These are phyloP conservation scores for Diutina pseudorugosa DNA, from an alignment of 1,139 yeast species.

Conservation along the genomic window DNA sequence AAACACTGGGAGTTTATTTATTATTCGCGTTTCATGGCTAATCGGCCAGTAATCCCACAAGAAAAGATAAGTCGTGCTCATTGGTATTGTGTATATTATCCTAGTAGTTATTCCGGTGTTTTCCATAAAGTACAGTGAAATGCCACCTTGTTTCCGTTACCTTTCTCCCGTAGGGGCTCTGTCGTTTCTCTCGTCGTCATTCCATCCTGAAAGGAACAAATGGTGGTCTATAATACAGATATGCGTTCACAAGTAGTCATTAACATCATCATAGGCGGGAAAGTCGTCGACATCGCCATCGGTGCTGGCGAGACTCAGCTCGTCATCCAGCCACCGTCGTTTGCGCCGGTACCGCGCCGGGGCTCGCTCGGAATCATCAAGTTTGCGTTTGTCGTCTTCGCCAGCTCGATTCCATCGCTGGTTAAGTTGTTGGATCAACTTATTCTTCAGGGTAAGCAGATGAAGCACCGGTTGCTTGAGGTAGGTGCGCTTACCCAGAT, in stretches of 20 bases:
- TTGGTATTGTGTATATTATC: too few species aligned
- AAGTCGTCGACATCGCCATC: not conserved
- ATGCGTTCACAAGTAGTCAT: not conserved
- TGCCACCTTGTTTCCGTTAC: too few species aligned
- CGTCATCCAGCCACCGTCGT: constrained; percentile 4
- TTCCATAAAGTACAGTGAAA: too few species aligned
- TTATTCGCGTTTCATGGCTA: too few species aligned
- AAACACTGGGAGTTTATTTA: too few species aligned
- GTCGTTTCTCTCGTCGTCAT: too few species aligned
- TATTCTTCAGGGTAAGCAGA: not conserved
- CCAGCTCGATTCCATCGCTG: not conserved
- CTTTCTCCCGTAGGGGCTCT: too few species aligned
- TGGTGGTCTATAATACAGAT: not conserved
- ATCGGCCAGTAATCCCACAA: too few species aligned
- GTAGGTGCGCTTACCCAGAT: constrained; percentile 3
- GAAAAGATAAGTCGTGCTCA: too few species aligned
- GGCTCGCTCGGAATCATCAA: not conserved
- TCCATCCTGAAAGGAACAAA: too few species aligned
- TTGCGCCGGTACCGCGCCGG: not conserved
- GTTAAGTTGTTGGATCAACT: not conserved
- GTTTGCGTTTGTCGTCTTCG: not conserved
- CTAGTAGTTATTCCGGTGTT: too few species aligned
- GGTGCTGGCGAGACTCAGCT: not conserved
- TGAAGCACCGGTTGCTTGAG: constrained; percentile 1
- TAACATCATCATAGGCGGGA: not conserved